phyloP scores from a whole-genome alignment of 495 filamentous ascomycete genomes.

The Sabuloglossum arenarium region DNA sequence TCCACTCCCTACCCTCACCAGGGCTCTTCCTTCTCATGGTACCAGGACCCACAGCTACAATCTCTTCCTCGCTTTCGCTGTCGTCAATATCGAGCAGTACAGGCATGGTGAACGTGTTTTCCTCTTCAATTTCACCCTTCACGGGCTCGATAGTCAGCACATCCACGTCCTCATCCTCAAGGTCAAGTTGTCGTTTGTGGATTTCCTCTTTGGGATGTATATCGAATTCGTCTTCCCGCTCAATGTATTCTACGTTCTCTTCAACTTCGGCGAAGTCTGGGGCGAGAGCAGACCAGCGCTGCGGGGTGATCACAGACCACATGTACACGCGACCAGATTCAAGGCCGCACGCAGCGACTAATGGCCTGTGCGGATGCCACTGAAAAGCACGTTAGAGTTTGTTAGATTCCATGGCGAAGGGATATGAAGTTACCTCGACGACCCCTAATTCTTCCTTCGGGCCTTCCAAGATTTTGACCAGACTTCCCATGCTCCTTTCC shows the following conservation, averaged over 20 bases:
- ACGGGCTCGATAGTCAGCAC: slow-evolving; percentile 53
- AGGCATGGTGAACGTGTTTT: slow-evolving; percentile 60
- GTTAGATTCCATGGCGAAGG: background rate
- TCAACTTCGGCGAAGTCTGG: slow-evolving; percentile 96
- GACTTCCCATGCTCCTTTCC: slow-evolving; percentile 81
- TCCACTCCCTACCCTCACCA: slow-evolving; percentile 31
- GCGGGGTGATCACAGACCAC: slow-evolving; percentile 80
- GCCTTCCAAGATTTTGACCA: slow-evolving; percentile 90
- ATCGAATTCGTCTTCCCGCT: slow-evolving; percentile 93
- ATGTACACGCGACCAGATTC: slow-evolving; percentile 79
- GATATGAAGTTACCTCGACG: slow-evolving; percentile 34
- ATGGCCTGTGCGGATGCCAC: slow-evolving; percentile 83
- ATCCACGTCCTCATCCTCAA: slow-evolving; percentile 80
- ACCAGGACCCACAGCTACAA: slow-evolving; percentile 63
- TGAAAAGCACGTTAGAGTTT: background rate
- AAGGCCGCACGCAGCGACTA: slow-evolving; percentile 75
- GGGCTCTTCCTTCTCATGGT: slow-evolving; percentile 64
- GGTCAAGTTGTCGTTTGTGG: slow-evolving; percentile 68
- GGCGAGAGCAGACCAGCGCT: slow-evolving; percentile 90
- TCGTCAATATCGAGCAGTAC: slow-evolving; percentile 65
- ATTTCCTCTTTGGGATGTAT: slow-evolving; percentile 91
- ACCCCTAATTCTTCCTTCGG: slow-evolving; percentile 86
- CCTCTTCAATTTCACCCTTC: slow-evolving; percentile 32
- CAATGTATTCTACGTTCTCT: slow-evolving; percentile 91
- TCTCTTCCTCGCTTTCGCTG: slow-evolving; percentile 69